These are phyloP conservation scores for Pseudomassariella vexata DNA, from an alignment of 2,329 filamentous ascomycete genomes.

Conservation along the genomic window DNA sequence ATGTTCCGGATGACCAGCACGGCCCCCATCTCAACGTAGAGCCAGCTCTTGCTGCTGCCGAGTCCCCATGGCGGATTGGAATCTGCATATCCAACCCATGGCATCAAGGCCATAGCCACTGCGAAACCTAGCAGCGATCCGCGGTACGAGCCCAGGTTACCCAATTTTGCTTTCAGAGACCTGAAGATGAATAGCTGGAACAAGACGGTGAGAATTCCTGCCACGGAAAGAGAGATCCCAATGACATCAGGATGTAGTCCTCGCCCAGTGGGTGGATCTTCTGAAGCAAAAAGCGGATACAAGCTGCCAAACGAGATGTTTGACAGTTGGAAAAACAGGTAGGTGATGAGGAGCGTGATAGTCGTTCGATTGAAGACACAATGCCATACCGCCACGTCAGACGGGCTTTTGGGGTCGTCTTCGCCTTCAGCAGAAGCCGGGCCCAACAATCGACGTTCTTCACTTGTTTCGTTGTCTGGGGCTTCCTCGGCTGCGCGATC, in stretches of 20 bases:
- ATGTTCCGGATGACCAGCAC: slow-evolving; percentile 86
- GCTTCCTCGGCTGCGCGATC: slow-evolving; percentile 9
- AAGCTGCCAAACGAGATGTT: slow-evolving; percentile 95
- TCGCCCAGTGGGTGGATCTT: slow-evolving; percentile 69
- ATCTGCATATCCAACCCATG: slow-evolving; percentile 77
- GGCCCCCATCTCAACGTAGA: slow-evolving; percentile 75
- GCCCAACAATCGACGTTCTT: slow-evolving; percentile 16
- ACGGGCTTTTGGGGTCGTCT: slow-evolving; percentile 33
- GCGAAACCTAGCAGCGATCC: slow-evolving; percentile 74
- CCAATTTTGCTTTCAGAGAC: slow-evolving; percentile 68
- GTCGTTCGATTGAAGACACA: slow-evolving; percentile 74
- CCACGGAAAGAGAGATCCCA: slow-evolving; percentile 77
- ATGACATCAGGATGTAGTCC: slow-evolving; percentile 72
- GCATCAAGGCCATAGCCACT: slow-evolving; percentile 79
- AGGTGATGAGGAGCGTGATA: slow-evolving; percentile 73
- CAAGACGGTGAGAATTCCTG: slow-evolving; percentile 76
- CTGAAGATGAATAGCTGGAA: slow-evolving; percentile 88
- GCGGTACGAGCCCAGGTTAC: slow-evolving; percentile 82
- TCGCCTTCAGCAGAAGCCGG: slow-evolving; percentile 32
- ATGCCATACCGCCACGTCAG: slow-evolving; percentile 43
- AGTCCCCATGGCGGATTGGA: slow-evolving; percentile 49
- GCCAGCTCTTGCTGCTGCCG: slow-evolving; percentile 58
- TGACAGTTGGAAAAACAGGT: slow-evolving; percentile 86
- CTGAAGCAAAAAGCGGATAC: slow-evolving; percentile 87
- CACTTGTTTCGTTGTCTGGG: slow-evolving; percentile 19